These are phyloP conservation scores for Aspergillus sp. DNA, from an alignment of 2,329 filamentous ascomycete genomes.

Conservation along the genomic window DNA sequence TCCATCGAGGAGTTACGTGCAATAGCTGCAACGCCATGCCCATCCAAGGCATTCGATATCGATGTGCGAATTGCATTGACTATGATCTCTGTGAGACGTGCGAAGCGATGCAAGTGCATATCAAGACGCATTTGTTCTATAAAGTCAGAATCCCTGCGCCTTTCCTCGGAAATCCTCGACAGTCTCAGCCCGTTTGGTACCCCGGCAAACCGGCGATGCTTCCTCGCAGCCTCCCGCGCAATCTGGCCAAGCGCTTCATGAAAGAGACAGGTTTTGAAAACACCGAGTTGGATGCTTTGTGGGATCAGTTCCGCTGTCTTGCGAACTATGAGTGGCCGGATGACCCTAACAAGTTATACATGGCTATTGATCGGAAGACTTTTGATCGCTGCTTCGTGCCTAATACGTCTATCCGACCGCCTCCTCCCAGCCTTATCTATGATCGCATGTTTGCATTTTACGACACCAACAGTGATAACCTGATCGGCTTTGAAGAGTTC, in stretches of 20 bases:
- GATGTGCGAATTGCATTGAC: conserved; percentile 91
- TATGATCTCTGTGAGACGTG: conserved; percentile 94
- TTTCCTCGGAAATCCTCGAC: conserved; percentile 67
- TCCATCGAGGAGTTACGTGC: conserved; percentile 87
- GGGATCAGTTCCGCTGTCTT: conserved; percentile 95
- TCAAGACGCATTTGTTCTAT: conserved; percentile 92
- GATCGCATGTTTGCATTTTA: conserved; percentile 97
- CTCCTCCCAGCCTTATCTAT: conserved; percentile 81
- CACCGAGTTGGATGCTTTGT: conserved; percentile 83
- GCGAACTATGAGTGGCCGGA: conserved; percentile 77
- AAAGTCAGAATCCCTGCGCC: conserved; percentile 88
- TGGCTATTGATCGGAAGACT: conserved; percentile 85
- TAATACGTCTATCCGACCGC: conserved; percentile 69
- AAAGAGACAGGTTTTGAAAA: conserved; percentile 72
- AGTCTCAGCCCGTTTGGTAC: conserved; percentile 79
- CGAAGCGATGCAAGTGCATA: conserved; percentile 65
- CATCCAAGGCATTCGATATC: conserved; percentile 86
- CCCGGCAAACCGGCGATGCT: conserved; percentile 74
- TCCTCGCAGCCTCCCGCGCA: conserved; percentile 58
- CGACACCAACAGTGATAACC: conserved; percentile 78
- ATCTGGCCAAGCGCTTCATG: conserved; percentile 61
- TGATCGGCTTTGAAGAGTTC: conserved; percentile 92
- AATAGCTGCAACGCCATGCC: conserved; percentile 82
- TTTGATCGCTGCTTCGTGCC: conserved; percentile 89
- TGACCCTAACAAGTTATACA: conserved; percentile 67